Evolutionary conservation across 2,329 filamentous ascomycete genomes (phyloP), one percentile per base, ranked within the genome.

Genomic region (Lasiodiplodia sp.): DNA sequence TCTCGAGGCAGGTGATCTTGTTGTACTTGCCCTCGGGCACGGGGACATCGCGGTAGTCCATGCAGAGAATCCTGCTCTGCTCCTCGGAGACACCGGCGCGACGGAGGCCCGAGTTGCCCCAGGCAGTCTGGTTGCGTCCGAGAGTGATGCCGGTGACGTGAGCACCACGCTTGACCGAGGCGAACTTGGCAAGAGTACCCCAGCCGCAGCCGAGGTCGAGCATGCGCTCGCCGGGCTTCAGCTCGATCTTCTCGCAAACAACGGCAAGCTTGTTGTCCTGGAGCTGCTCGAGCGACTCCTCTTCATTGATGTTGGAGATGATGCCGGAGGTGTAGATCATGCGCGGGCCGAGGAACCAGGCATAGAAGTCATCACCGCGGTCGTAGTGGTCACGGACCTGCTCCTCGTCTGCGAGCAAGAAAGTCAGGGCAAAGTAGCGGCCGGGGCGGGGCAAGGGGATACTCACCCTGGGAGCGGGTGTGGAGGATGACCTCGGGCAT

Each of bases 301-400:
- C 96, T 73, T 86, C 87, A 82, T 91, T 90, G 80, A 92, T 88
- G 81, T 98, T 94, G 70, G 92, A 91, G 79, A 99, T 96, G 76
- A 99, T 86, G 76, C 96, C 96, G 63, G 93, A 96, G 64, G 96
- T 99, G 86, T 98, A 98, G 83, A 98, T 93, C 96, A 98, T 99
- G 78, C 95, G 94, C 69, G 95, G 95, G 71, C 96, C 96, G 72
- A 98, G 88, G 87, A 98, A 98, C 94, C 94, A 99, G 80, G 89
- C 91, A 86, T 99, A 99, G 84, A 97, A 97, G 83, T 98, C 96
- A 80, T 99, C 94, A 78, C 96, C 96, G 72, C 94, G 91, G 87
- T 98, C 96, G 83, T 99, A 99, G 85, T 97, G 94, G 81, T 94
- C 93, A 79, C 94, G 93, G 68, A 98, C 94, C 84, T 98, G 96